Base-by-base conservation (phyloP, 2,329 filamentous ascomycete genomes). In the Seiridium unicorne region DNA sequence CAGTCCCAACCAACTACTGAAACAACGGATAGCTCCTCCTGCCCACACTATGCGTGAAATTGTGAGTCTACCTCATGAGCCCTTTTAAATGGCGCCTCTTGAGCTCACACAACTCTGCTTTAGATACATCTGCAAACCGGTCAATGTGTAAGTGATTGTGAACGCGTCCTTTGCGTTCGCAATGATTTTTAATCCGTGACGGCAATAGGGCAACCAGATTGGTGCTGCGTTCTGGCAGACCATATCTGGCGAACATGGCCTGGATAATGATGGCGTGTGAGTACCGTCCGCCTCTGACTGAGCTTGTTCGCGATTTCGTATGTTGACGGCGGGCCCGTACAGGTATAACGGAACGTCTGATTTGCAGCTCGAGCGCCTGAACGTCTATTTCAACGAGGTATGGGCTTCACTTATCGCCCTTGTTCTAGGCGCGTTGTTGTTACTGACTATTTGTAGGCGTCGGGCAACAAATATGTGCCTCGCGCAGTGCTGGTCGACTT, bases 121-220 rank as follows among this genome's bases (percentile, higher is more conserved):
- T 76, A 98, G 93, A 93, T 97, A 83, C 95, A 99, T 84, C 93
- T 99, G 74, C 95, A 98, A 86, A 99, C 95, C 87, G 95, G 95
- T 81, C 95, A 99, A 89, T 98, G 95, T 86, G 94, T 97, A 88
- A 83, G 89, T 86, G 58, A 44, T 63, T 58, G 62, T 62, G 58
- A 69, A 62, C 68, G 58, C 72, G 68, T 65, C 59, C 55, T 55
- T 62, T 64, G 55, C 60, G 60, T 55, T 58, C 60, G 7, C n/a
- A 48, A 58, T 62, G 57, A 60, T 65, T 65, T 61, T 68, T 63
- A 82, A 74, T 60, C 65, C 63, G 67, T 72, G 63, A 71, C 38
- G n/a, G n/a, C n/a, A n/a, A n/a, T 73, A 97, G 94, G 95, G 95
- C 88, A 99, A 98, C 91, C 95, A 99, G 91, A 97, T 98, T 73